Base-by-base conservation (phyloP, 148 eudicot genomes). In the Fagopyrum esculentum region DNA sequence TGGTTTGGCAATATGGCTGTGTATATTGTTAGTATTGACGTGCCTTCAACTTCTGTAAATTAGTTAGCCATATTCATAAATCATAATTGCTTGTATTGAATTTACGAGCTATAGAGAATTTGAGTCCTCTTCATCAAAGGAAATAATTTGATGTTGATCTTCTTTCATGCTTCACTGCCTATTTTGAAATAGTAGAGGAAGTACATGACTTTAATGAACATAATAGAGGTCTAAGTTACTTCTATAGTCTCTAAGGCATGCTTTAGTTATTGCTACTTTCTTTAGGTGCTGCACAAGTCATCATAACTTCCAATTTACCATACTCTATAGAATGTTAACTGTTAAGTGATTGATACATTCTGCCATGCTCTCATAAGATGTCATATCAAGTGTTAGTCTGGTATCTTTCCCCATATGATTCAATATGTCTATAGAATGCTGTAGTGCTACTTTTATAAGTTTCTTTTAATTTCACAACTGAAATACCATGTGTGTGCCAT, bases 11-110 rank as follows among this genome's bases (percentile, higher is more conserved):
- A 52, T 45, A 29, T 26, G 44, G 45, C 17, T 54, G 60, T 49
- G 19, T 54, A 51, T 35, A 64, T 35, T 30, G 26, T 9, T 3
- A 29, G 49, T n/a, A 13, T 74, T 74, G 6, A 71, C 51, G 7
- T 1, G 13, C 29, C 5, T 46, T 71, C 15, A 46, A 8, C 55
- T 6, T 69, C 26, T 69, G 43, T 44, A 13, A 13, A 46, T 1
- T 6, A 17, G 47, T 46, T 71, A 17, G 51, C 30, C 45, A 16
- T 10, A 46, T 13, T 45, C 55, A 71, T 17, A 22, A 46, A 15
- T 45, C 55, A 71, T 17, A 40, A 46, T 47, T 71, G 54, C 55
- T 9, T 71, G 43, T 45, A 45, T 48, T 71, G 74, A 49, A 52
- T 43, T 69, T 69, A 69, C 11, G 47, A 43, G 48, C 46, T 68